Evolutionary conservation across 805 yeast genomes (phyloP).

Genomic region (Metschnikowia drakensbergensis): DNA sequence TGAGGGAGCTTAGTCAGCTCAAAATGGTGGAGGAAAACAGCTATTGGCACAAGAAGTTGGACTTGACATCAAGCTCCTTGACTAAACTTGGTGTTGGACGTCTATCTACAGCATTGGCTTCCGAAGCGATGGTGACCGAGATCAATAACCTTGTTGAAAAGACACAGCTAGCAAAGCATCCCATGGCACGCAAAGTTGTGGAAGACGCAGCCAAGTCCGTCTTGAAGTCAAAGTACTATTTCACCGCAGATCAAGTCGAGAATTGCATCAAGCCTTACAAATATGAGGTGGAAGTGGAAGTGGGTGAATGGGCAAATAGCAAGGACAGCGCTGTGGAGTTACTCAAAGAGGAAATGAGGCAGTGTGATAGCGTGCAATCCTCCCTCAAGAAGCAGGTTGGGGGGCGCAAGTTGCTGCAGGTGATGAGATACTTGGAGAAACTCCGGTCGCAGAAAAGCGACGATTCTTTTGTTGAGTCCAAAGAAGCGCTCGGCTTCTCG

Average conservation of each 20-base stretch:
- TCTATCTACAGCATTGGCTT: constrained; percentile 74
- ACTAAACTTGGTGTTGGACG: constrained; percentile 95
- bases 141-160: constrained; percentile 66
- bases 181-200: constrained; percentile 77
- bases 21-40: constrained; percentile 55
- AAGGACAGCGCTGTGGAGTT: constrained; percentile 72
- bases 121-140: constrained; percentile 75
- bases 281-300: constrained; percentile 94
- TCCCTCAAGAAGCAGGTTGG: constrained; percentile 70
- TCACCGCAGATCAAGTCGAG: constrained; percentile 98
- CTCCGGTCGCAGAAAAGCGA: constrained; percentile 33
- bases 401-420: constrained; percentile 76
- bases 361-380: constrained; percentile 65
- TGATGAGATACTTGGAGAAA: constrained; percentile 65
- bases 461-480: constrained; percentile 40
- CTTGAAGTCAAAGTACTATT: constrained; percentile 69
- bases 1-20: constrained; percentile 54
- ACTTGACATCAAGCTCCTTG: constrained; percentile 73
- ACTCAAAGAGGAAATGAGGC: constrained; percentile 79
- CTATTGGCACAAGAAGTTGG: constrained; percentile 86
- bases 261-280: constrained; percentile 97
- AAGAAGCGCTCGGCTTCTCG: constrained; percentile 83
- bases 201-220: constrained; percentile 82
- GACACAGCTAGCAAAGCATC: constrained; percentile 79
- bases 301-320: constrained; percentile 85